These are phyloP conservation scores for Hypoxylon crocopeplum DNA, from an alignment of 495 filamentous ascomycete species.

Conservation along the genomic window DNA sequence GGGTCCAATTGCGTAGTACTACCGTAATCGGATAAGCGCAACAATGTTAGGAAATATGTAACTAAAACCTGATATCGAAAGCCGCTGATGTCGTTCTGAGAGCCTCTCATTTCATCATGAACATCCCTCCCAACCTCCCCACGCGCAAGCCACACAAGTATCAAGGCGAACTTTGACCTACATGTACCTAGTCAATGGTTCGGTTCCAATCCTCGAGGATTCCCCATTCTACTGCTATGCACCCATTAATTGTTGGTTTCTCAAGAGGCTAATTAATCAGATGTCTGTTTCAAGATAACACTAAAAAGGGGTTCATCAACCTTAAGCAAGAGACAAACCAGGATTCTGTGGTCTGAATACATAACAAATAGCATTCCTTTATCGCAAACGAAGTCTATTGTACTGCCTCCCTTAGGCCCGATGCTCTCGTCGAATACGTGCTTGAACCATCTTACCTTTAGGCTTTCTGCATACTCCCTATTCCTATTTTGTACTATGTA, in stretches of 20 bases:
- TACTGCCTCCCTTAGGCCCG: neutral
- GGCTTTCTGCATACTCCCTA: constrained; percentile 24
- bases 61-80: constrained; percentile 24
- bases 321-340: constrained; percentile 1
- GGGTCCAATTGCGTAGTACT: neutral
- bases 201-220: constrained; percentile 8
- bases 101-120: constrained; percentile 35
- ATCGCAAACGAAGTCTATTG: constrained; percentile 5
- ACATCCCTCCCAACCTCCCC: constrained; percentile 10
- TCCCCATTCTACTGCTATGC: neutral
- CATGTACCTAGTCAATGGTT: no score
- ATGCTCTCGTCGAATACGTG: neutral
- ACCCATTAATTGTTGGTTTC: no score
- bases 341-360: neutral
- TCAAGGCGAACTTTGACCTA: no score
- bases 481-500: constrained; percentile 18
- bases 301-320: neutral
- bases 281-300: constrained; percentile 31
- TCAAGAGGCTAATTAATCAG: constrained; percentile 17
- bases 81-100: constrained; percentile 32
- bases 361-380: constrained; percentile 30
- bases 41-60: constrained; percentile 13
- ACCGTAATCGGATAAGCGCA: neutral
- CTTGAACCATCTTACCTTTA: constrained; percentile 6
- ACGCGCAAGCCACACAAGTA: constrained; percentile 13